Evolutionary conservation across 441 rosid genomes (phyloP), one percentile per base, ranked within the genome.

Genomic region (Jatropha podagrica): DNA sequence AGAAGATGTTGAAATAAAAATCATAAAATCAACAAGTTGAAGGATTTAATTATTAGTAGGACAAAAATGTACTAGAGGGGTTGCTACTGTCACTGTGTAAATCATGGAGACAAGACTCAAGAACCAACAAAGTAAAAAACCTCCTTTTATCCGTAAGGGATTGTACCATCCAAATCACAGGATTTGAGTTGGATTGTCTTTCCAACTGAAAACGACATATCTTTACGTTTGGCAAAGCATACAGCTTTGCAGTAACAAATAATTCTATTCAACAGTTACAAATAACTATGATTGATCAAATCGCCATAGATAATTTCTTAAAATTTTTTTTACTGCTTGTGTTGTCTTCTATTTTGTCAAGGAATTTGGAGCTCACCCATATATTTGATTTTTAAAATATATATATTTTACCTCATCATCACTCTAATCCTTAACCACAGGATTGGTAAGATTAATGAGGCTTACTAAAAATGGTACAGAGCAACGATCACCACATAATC

Each of bases 141-240:
- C 2, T 48, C 4, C 20, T 68, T 48, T 48, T 5, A 48, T 11
- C 20, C 4, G 12, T 1, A 68, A 68, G 51, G 44, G 58, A 49
- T 49, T 49, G 72, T 68, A 68, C 40, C 4, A 49, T 68, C 59
- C 40, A 68, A 32, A 68, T 27, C 72, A 68, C 42, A 68, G 58
- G 59, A 32, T 68, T 68, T 68, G 5, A 20, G 49, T 6, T 49
- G 59, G 72, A 68, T 68, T 68, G 72, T 49, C 59, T 68, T 12
- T 23, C 41, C 12, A 68, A 49, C 10, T 48, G 59, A 27, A 12
- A 42, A 20, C 15, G 44, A 68, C 72, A 68, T 68, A 18, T 51
- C 72, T 51, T 68, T 23, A 68, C 15, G 32, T 51, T 23, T 17
- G 14, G 59, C 72, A 48, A 68, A 27, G 44, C 58, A 27, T 23